Evolutionary conservation across 164 flowering plant species (phyloP), one percentile per base, ranked within the genome.

Genomic region (Annona squamosa): DNA sequence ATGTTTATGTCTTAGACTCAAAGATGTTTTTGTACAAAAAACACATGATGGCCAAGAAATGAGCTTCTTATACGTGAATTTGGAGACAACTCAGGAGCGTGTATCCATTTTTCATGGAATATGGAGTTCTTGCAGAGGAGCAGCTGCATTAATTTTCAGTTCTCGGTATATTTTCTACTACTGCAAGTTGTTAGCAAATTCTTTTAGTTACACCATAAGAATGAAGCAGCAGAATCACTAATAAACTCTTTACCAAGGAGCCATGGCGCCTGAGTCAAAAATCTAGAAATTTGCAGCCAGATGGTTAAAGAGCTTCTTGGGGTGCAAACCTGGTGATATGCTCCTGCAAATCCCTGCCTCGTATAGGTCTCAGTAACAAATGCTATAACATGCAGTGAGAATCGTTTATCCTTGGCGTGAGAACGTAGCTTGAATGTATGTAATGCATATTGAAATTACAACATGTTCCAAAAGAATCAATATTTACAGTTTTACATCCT

Each of bases 311-410:
- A 89, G 77, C 80, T 88, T 41, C 78, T 78, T 46, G 86, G 91
- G 79, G 88, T 83, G 43, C 57, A 90, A 86, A 83, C 93, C 96
- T 73, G 98, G 88, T 74, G 97, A 96, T 63, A 75, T 66, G 19
- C 13, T 92, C 42, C 46, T 89, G 26, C 18, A 71, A 52, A 48
- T 76, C 81, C 48, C 75, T 79, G 57, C 47, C 82, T 73, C 76
- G 18, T 44, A 69, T 26, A 86, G 69, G 19, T 57, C 68, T 44
- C 62, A 84, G 87, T 86, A 79, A 61, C 52, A 63, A 3, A 42
- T 19, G 9, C 9, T 52, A 43, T 61, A 18, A 18, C 65, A 26
- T 5, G 65, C 48, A 41, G 48, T 41, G 69, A 19, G 4, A 48
- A 48, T 68, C 13, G 43, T 10, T 13, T 44, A 6, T 74, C 16